Evolutionary conservation across 805 yeast species (phyloP), one percentile per base, ranked within the genome.

Genomic region (Candida manassasensis): DNA sequence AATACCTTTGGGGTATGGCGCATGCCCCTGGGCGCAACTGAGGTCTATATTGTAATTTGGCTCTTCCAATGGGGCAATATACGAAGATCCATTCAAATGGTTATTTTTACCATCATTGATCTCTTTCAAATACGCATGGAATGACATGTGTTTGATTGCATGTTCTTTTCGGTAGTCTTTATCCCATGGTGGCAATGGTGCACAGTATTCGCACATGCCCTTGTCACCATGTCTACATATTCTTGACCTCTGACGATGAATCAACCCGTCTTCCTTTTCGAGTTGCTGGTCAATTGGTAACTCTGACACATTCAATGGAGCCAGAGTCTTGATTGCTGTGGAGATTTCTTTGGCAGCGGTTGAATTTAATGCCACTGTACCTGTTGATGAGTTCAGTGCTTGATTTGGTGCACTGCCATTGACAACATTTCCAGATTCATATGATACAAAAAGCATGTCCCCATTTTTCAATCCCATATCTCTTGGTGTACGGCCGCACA

Each of bases 181-280:
- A 57, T 93, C 96, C 86, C 90, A 93, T 2, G 98, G 97, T 22
- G 96, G 96, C 35, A 93, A 63, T 0, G 97, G 96, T 21, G 94
- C 79, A 57, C 97, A 93, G 54, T 88, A 87, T 52, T 93, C 98
- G 59, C 98, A 93, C 97, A 93, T 93, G 2, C 97, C 99, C 48
- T 81, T 82, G 25, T 81, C 90, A 3, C 90, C 84, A 55, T 93
- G 98, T 40, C 81, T 75, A 59, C 98, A 90, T 42, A 88, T 63
- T 2, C 57, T 48, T 1, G 86, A 75, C 43, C 67, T 71, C 24
- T 66, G 59, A 21, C 98, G 71, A 19, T 70, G 59, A 37, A 93
- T 86, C 37, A 83, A 63, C 0, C 98, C 99, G 29, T 75, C 73
- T 36, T 75, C 71, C 19, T 65, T 67, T 34, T 82, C 89, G 21